Percentiles rank a stretch among this genome's conserved stretches.
These are phyloP conservation scores for Malassezia caprae DNA, from an alignment of 1,284 basidiomycete genomes.

Conservation along the genomic window DNA sequence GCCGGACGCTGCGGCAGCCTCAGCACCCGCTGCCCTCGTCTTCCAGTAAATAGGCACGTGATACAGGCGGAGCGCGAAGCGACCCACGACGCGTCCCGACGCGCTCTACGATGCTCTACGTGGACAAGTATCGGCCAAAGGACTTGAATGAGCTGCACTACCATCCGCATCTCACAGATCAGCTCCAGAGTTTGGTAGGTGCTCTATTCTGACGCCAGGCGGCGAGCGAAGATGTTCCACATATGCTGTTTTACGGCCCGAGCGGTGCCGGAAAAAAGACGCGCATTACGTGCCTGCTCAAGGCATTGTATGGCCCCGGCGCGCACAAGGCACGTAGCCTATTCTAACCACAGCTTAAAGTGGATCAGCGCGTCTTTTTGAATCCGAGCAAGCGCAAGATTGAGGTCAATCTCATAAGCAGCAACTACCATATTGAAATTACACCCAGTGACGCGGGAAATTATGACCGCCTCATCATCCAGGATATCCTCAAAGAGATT, in stretches of 20 bases:
- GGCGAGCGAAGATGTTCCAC: slow-evolving; percentile 67
- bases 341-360: slow-evolving; percentile 64
- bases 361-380: slow-evolving; percentile 91
- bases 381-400: slow-evolving; percentile 89
- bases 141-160: slow-evolving; percentile 79
- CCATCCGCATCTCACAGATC: slow-evolving; percentile 67
- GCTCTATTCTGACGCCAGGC: slow-evolving; percentile 18
- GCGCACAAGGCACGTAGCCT: slow-evolving; percentile 68
- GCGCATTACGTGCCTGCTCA: slow-evolving; percentile 66
- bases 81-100: not conserved
- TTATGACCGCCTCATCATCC: slow-evolving; percentile 89
- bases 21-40: not conserved
- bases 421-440: slow-evolving; percentile 89
- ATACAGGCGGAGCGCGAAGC: not conserved
- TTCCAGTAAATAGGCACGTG: not conserved
- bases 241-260: slow-evolving; percentile 95
- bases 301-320: slow-evolving; percentile 80
- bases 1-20: not conserved
- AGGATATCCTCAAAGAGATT: slow-evolving; percentile 94
- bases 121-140: slow-evolving; percentile 68
- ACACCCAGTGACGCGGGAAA: slow-evolving; percentile 96
- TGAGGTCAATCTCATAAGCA: slow-evolving; percentile 87
- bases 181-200: slow-evolving; percentile 68
- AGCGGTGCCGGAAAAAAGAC: slow-evolving; percentile 98
- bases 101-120: slow-evolving; percentile 34